Conservation (phyloP, 2,329 filamentous ascomycete genomes). For the Penicillium sp. region DNA sequence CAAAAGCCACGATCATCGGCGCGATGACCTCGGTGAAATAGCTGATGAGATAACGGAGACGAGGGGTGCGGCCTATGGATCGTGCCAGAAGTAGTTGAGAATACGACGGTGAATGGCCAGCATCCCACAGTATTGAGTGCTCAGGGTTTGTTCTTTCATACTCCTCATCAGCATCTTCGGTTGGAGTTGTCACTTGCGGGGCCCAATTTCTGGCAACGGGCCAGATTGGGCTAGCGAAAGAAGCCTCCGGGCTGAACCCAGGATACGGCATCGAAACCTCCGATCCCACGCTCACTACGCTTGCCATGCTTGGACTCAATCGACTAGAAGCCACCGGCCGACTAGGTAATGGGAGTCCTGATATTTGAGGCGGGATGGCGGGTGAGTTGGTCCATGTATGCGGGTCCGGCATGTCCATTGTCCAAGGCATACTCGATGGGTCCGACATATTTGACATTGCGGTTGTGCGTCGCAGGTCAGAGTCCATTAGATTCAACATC, state of each 20-base stretch:
- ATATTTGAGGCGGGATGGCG: slow-evolving; percentile 19
- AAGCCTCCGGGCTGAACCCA: slow-evolving; percentile 13
- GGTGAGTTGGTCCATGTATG: slow-evolving; percentile 21
- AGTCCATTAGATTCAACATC: slow-evolving; percentile 2
- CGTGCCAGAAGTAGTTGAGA: slow-evolving; percentile 39
- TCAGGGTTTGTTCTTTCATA: slow-evolving; percentile 13
- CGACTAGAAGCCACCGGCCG: slow-evolving; percentile 13
- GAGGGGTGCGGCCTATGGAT: slow-evolving; percentile 65
- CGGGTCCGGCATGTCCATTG: slow-evolving; percentile 23
- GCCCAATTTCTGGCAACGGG: slow-evolving; percentile 10
- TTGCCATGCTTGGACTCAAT: slow-evolving; percentile 9
- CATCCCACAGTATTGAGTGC: slow-evolving; percentile 17
- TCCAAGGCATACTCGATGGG: slow-evolving; percentile 19
- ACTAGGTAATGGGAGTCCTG: slow-evolving; percentile 20
- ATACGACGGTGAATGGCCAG: slow-evolving; percentile 31
- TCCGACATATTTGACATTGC: slow-evolving; percentile 13
- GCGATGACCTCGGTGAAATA: slow-evolving; percentile 94
- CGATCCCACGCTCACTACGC: slow-evolving; percentile 4
- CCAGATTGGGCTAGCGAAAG: slow-evolving; percentile 14
- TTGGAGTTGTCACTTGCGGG: slow-evolving; percentile 7
- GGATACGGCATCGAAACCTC: slow-evolving; percentile 18
- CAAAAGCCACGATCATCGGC: slow-evolving; percentile 86
- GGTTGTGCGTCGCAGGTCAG: slow-evolving; percentile 5
- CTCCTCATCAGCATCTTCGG: slow-evolving; percentile 23
- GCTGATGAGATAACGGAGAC: slow-evolving; percentile 85